Evolutionary conservation across 345 rosid species (phyloP).

Genomic region (Nasturtium officinale): DNA sequence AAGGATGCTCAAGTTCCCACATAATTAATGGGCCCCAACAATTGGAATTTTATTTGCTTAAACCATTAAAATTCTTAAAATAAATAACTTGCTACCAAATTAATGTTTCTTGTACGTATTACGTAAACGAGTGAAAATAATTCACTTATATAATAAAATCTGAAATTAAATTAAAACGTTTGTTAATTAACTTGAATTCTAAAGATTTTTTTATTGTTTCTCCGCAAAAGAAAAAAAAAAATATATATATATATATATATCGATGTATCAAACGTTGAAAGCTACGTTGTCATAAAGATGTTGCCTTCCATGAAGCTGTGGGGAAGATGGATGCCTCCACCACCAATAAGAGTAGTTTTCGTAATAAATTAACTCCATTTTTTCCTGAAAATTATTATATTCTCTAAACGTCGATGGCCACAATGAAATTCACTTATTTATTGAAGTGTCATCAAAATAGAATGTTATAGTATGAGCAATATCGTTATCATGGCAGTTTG

Average conservation of each 20-base stretch:
- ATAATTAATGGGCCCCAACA: background rate
- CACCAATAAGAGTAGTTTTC: slow-evolving; percentile 28
- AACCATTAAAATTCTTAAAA: background rate
- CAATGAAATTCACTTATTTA: background rate
- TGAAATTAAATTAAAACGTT: background rate
- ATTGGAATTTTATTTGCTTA: background rate
- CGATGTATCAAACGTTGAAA: slow-evolving; percentile 25
- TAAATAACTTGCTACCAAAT: background rate
- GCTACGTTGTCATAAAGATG: slow-evolving; percentile 17
- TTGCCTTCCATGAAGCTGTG: slow-evolving; percentile 34
- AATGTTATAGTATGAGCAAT: slow-evolving; percentile 10
- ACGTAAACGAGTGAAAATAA: background rate
- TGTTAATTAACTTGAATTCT: background rate
- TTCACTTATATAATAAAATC: background rate
- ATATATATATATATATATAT: slow-evolving; percentile 11
- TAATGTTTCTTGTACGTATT: background rate
- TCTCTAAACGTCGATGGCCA: background rate
- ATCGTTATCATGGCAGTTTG: slow-evolving; percentile 35
- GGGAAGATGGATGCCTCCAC: slow-evolving; percentile 35
- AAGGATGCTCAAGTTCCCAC: background rate
- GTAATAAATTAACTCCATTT: background rate
- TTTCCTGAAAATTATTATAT: background rate
- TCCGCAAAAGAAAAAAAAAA: background rate
- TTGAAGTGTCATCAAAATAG: slow-evolving; percentile 8
- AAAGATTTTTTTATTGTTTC: background rate